phyloP scores from a whole-genome alignment of 2,329 filamentous ascomycete species.

The Coniochaeta hoffmannii region DNA sequence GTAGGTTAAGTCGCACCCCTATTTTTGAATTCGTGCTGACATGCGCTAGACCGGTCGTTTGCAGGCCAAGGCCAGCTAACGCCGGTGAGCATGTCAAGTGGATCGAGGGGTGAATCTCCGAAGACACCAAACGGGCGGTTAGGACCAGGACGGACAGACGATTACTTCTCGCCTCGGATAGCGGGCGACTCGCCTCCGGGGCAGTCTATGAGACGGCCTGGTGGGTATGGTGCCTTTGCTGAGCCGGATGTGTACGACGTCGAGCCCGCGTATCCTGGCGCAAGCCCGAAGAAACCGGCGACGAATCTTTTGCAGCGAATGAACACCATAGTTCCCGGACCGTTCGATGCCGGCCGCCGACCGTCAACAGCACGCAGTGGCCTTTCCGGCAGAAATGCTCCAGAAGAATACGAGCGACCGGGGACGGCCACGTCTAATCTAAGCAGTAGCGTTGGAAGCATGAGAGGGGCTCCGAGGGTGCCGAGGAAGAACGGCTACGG shows the following conservation, averaged over 20 bases:
- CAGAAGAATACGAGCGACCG: conserved; percentile 16
- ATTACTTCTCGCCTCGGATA: conserved; percentile 38
- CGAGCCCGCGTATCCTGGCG: conserved; percentile 36
- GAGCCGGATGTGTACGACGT: conserved; percentile 26
- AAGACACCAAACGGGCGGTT: conserved; percentile 42
- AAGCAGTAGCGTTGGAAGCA: conserved; percentile 22
- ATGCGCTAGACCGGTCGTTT: conserved; percentile 42
- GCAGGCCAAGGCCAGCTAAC: conserved; percentile 52
- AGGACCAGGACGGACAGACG: conserved; percentile 33
- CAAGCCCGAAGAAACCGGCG: conserved; percentile 37
- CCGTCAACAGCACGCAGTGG: conserved; percentile 12
- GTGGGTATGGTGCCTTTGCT: conserved; percentile 42
- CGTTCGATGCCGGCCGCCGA: conserved; percentile 47
- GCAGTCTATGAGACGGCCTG: conserved; percentile 30
- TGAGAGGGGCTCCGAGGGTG: conserved; percentile 25
- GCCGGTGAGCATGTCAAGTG: conserved; percentile 53
- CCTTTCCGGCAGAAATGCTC: not conserved
- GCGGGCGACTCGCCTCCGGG: conserved; percentile 32
- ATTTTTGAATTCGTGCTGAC: conserved; percentile 21
- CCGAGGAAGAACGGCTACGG: conserved; percentile 49
- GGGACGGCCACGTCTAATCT: conserved; percentile 24
- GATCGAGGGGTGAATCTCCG: conserved; percentile 57
- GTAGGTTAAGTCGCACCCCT: conserved; percentile 26
- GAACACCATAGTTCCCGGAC: conserved; percentile 58
- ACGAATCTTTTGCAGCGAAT: conserved; percentile 50